A percentile compares a stretch with the other conserved stretches of the same genome.
phyloP scores from a whole-genome alignment of 2,329 filamentous ascomycete species.

The Huntiella moniliformis region DNA sequence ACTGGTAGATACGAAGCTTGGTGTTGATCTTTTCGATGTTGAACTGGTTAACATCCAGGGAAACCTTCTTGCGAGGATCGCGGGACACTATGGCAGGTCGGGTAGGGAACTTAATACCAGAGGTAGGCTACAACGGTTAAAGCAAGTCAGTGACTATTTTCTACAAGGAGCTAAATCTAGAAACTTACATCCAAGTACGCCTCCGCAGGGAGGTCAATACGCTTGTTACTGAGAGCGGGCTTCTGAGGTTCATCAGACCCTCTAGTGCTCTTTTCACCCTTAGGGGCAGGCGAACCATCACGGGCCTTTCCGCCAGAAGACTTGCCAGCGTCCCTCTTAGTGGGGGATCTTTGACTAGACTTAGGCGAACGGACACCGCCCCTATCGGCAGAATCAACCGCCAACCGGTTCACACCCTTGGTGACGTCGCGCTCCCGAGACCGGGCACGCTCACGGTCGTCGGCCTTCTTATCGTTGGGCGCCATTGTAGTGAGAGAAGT shows the following conservation, averaged over 20 bases:
- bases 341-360: no score
- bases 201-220: slow-evolving; percentile 39
- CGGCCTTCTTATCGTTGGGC: no score
- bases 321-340: no score
- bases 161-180: neutral
- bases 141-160: neutral
- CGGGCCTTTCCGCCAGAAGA: no score
- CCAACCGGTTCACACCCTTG: no score
- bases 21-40: slow-evolving; percentile 41
- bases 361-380: no score
- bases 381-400: no score
- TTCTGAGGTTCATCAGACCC: slow-evolving; percentile 5
- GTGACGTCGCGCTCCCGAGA: no score
- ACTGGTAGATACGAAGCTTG: slow-evolving; percentile 52
- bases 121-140: neutral
- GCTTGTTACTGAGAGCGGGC: slow-evolving; percentile 22
- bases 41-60: slow-evolving; percentile 55
- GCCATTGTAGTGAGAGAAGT: no score
- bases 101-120: slow-evolving; percentile 13
- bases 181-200: slow-evolving; percentile 28
- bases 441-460: no score
- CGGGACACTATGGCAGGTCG: slow-evolving; percentile 39
- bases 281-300: no score
- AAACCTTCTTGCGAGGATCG: slow-evolving; percentile 29
- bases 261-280: no score